phyloP scores from a whole-genome alignment of 2,329 filamentous ascomycete species.

The Xylaria sp. region DNA sequence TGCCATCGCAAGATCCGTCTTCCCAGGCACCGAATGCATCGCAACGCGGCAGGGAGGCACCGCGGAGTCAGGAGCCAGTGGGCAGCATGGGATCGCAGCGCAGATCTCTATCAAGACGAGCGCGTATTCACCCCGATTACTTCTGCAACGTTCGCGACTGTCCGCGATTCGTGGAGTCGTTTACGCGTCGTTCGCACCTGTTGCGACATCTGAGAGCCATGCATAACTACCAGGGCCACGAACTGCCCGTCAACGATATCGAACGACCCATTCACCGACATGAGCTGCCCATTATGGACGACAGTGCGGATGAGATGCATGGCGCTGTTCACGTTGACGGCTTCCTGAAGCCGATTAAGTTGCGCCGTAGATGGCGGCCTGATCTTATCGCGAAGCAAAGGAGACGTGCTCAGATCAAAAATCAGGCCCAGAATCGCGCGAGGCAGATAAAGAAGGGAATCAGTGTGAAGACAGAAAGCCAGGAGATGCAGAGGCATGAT shows the following conservation, averaged over 20 bases:
- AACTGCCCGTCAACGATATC: slow-evolving; percentile 36
- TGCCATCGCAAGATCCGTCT: neutral
- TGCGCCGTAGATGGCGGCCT: slow-evolving; percentile 44
- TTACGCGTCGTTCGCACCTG: slow-evolving; percentile 35
- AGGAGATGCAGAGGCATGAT: slow-evolving; percentile 4
- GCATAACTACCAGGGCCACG: slow-evolving; percentile 22
- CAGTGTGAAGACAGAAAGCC: neutral
- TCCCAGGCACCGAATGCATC: neutral
- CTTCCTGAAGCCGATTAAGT: slow-evolving; percentile 54
- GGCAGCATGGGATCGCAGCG: slow-evolving; percentile 3
- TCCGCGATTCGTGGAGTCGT: slow-evolving; percentile 33
- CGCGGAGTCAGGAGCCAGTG: slow-evolving; percentile 3
- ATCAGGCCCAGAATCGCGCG: neutral
- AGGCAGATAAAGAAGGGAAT: neutral
- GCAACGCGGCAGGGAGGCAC: slow-evolving; percentile 1
- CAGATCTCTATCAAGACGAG: slow-evolving; percentile 22
- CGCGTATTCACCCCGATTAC: slow-evolving; percentile 18
- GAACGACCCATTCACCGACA: slow-evolving; percentile 7
- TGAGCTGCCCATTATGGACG: slow-evolving; percentile 22
- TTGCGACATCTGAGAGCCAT: slow-evolving; percentile 40
- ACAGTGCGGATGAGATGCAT: slow-evolving; percentile 49
- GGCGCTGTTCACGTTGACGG: slow-evolving; percentile 65
- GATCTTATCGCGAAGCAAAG: slow-evolving; percentile 28
- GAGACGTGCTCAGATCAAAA: neutral
- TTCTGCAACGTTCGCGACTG: slow-evolving; percentile 38